Evolutionary conservation across 2,329 filamentous ascomycete genomes (phyloP).

Genomic region (Triangularia verruculosa): DNA sequence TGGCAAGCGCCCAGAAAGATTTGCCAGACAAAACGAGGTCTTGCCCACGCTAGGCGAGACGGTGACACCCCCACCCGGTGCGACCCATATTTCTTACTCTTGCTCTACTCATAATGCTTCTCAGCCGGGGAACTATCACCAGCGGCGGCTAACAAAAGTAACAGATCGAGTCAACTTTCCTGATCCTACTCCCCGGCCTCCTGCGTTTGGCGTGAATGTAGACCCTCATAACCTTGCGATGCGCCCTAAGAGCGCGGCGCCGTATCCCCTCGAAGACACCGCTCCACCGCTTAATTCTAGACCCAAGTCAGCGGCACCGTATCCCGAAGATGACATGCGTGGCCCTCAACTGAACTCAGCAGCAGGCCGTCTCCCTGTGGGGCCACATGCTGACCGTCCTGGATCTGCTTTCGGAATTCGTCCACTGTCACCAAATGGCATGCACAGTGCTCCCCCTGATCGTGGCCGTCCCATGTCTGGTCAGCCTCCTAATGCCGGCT

Average conservation of each 20-base stretch:
- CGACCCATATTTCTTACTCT: background rate
- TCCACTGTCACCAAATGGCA: slow-evolving; percentile 40
- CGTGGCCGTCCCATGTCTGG: slow-evolving; percentile 39
- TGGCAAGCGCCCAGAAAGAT: slow-evolving; percentile 58
- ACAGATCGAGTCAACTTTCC: slow-evolving; percentile 44
- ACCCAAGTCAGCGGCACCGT: slow-evolving; percentile 48
- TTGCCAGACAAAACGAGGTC: slow-evolving; percentile 46
- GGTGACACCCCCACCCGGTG: slow-evolving; percentile 30
- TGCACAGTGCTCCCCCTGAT: slow-evolving; percentile 39
- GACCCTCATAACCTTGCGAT: slow-evolving; percentile 36
- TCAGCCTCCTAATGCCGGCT: slow-evolving; percentile 44
- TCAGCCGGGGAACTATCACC: slow-evolving; percentile 24
- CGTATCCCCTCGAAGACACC: slow-evolving; percentile 68
- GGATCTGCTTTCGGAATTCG: slow-evolving; percentile 54
- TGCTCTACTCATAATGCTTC: background rate
- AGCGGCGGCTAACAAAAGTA: slow-evolving; percentile 35
- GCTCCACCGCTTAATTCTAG: slow-evolving; percentile 49
- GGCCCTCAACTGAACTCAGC: slow-evolving; percentile 45
- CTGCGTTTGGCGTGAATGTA: slow-evolving; percentile 52
- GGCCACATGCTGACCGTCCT: slow-evolving; percentile 48
- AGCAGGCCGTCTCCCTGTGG: slow-evolving; percentile 47
- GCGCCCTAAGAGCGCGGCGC: slow-evolving; percentile 57
- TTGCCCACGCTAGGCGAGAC: slow-evolving; percentile 52
- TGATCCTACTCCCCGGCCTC: slow-evolving; percentile 46
- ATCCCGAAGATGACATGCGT: slow-evolving; percentile 51